Percentiles rank a stretch among this genome's conserved stretches.
Evolutionary conservation across 306 rosid species (phyloP).

Genomic region (Fragaria nilgerrensis): DNA sequence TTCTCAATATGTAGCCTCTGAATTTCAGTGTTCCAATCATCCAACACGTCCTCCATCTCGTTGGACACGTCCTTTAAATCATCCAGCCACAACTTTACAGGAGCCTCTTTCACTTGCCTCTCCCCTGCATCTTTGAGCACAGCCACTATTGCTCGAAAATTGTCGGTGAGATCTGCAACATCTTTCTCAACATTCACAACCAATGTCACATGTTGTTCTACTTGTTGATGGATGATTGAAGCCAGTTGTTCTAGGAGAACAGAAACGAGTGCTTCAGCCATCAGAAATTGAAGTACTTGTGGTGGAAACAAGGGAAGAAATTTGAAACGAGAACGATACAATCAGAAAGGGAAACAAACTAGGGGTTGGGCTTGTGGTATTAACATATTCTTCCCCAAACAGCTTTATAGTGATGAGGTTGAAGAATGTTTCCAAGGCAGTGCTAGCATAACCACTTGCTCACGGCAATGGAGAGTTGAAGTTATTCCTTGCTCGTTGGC

Average conservation of each 20-base stretch:
- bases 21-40: constrained; percentile 19
- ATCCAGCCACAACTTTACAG: constrained; percentile 1
- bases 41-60: constrained; percentile 18
- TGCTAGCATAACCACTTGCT: not conserved
- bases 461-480: not conserved
- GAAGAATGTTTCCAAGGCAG: not conserved
- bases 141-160: not conserved
- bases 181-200: constrained; percentile 10
- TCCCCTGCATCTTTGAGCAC: constrained; percentile 20
- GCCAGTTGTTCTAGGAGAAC: not conserved
- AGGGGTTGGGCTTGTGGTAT: not conserved
- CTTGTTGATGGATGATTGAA: not conserved
- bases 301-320: not conserved
- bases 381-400: not conserved
- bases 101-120: not conserved
- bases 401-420: not conserved
- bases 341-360: not conserved
- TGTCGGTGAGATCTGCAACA: not conserved
- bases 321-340: not conserved
- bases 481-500: not conserved
- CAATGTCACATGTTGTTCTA: not conserved
- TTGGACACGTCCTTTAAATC: constrained; percentile 5
- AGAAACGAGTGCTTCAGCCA: constrained; percentile 15
- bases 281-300: not conserved
- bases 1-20: not conserved